A percentile compares a stretch with the other conserved stretches of the same genome.
These are phyloP conservation scores for Discostella stelligera DNA, from an alignment of 352 stramenopile genomes.

Conservation along the genomic window DNA sequence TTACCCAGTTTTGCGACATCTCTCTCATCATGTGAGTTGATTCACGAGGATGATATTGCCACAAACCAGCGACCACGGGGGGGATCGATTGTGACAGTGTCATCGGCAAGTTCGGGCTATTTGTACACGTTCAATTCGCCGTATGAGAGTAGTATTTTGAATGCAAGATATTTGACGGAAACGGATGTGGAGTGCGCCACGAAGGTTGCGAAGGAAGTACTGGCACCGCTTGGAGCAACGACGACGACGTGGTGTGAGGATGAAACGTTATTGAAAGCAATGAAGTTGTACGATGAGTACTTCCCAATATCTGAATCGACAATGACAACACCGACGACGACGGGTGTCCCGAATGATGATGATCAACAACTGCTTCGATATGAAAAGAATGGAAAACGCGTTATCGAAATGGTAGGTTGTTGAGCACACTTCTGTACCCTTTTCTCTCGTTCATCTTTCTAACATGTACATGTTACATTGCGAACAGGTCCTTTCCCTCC, in stretches of 20 bases:
- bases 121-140: slow-evolving; percentile 67
- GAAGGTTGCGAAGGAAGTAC: slow-evolving; percentile 27
- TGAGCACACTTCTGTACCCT: neutral
- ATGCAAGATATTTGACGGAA: slow-evolving; percentile 76
- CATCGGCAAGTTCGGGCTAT: slow-evolving; percentile 49
- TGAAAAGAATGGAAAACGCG: slow-evolving; percentile 77
- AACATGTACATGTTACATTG: neutral
- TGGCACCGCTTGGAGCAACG: neutral
- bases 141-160: slow-evolving; percentile 63
- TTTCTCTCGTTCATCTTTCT: neutral
- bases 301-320: slow-evolving; percentile 40
- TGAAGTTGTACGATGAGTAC: slow-evolving; percentile 46
- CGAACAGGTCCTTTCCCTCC: slow-evolving; percentile 52
- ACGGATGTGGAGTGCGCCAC: slow-evolving; percentile 58
- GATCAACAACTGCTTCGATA: slow-evolving; percentile 23
- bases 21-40: slow-evolving; percentile 66
- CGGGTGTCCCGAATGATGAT: neutral
- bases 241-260: slow-evolving; percentile 18
- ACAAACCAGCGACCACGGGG: slow-evolving; percentile 16
- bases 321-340: neutral
- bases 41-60: slow-evolving; percentile 36
- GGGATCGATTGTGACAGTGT: slow-evolving; percentile 57
- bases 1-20: slow-evolving; percentile 50
- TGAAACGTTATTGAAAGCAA: slow-evolving; percentile 35
- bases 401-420: slow-evolving; percentile 71